phyloP scores from a whole-genome alignment of 2,329 filamentous ascomycete genomes.

The Leptographium lundbergii region DNA sequence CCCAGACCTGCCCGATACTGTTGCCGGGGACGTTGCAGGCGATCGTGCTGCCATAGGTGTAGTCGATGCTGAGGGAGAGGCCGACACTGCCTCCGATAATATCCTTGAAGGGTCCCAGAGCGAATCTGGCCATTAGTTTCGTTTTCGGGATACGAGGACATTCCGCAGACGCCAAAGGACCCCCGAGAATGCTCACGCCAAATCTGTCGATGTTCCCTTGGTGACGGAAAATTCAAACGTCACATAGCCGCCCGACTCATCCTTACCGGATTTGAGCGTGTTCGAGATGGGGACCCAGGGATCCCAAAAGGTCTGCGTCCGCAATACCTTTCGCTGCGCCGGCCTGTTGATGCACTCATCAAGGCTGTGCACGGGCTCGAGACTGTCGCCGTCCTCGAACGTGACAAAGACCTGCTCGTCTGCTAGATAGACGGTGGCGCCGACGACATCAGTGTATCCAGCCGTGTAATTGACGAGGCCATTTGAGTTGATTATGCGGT shows the following conservation, averaged over 20 bases:
- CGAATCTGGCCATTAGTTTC: background rate
- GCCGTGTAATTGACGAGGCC: background rate
- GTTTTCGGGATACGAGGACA: background rate
- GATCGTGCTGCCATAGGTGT: background rate
- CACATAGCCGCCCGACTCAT: background rate
- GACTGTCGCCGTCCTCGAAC: background rate
- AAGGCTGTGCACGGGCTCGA: background rate
- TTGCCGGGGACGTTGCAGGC: background rate
- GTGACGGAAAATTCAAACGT: background rate
- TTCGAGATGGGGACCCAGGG: background rate
- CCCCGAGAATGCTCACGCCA: background rate
- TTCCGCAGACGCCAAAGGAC: no score
- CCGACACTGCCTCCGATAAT: background rate
- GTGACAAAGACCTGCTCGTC: background rate
- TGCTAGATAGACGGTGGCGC: background rate
- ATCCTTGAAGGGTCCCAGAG: background rate
- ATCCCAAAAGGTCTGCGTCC: background rate
- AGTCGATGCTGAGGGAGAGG: background rate
- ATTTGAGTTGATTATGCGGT: background rate
- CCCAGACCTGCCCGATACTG: background rate
- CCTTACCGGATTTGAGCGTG: background rate
- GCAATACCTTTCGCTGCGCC: background rate
- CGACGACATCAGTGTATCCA: background rate
- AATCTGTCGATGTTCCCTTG: background rate
- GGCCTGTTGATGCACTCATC: background rate